These are phyloP conservation scores for Alternaria novae-zelandiae DNA, from an alignment of 2,329 filamentous ascomycete genomes.

Conservation along the genomic window DNA sequence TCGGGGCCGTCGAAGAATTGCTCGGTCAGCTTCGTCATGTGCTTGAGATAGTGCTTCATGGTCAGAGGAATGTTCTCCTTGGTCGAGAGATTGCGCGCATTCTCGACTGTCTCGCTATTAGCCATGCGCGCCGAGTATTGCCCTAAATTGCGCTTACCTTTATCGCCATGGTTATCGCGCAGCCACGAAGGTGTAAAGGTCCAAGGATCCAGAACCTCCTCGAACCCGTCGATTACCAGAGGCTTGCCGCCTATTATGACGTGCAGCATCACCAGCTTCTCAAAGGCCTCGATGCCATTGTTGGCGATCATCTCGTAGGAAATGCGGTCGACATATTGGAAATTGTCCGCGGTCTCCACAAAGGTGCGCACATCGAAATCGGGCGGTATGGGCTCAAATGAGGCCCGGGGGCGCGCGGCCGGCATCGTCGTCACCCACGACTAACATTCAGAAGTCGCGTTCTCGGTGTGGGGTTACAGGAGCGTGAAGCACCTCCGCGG, in stretches of 20 bases:
- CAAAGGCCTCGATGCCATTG: slow-evolving; percentile 79
- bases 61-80: slow-evolving; percentile 82
- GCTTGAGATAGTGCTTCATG: slow-evolving; percentile 86
- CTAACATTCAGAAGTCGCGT: slow-evolving; percentile 18
- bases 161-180: slow-evolving; percentile 76
- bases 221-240: slow-evolving; percentile 88
- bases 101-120: slow-evolving; percentile 67
- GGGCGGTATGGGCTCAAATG: slow-evolving; percentile 89
- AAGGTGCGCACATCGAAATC: slow-evolving; percentile 78
- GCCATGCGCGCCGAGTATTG: slow-evolving; percentile 26
- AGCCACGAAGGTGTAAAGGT: slow-evolving; percentile 86
- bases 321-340: slow-evolving; percentile 84
- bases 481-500: neutral
- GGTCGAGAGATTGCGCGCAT: slow-evolving; percentile 78
- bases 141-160: slow-evolving; percentile 62
- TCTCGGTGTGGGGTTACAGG: neutral
- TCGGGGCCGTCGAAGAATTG: slow-evolving; percentile 72
- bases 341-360: slow-evolving; percentile 80
- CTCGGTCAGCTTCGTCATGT: slow-evolving; percentile 81
- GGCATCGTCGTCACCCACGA: slow-evolving; percentile 65
- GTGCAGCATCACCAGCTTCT: slow-evolving; percentile 82
- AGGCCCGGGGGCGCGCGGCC: slow-evolving; percentile 78
- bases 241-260: slow-evolving; percentile 87
- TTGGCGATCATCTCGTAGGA: slow-evolving; percentile 78
- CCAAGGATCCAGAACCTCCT: slow-evolving; percentile 73